Evolutionary conservation across 805 yeast species (phyloP), one percentile per base, ranked within the genome.

Genomic region (Starmerella floris): DNA sequence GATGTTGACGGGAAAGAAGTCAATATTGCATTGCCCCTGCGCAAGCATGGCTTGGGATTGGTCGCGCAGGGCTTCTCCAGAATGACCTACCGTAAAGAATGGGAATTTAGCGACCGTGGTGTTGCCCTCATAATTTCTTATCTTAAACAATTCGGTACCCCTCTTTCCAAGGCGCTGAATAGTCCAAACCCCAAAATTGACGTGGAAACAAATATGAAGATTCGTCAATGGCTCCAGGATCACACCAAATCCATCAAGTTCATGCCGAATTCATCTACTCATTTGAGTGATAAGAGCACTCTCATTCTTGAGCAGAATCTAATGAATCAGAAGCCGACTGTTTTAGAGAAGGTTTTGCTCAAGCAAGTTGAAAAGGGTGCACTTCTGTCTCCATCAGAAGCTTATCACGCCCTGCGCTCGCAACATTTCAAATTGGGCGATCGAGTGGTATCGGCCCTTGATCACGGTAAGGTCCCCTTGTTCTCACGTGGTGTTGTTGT

Each of bases 401-500:
- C 95, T 0, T 73, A 73, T 56, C 77, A 79, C 54, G 67, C 76
- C 50, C 68, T 91, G 51, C 73, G 79, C 43, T 69, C 70, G 32
- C 99, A 91, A 64, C 63, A 68, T 36, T 91, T 91, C 58, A 70
- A 72, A 23, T 67, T 91, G 20, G 98, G 98, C 54, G 96, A 91
- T 56, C 73, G 98, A 47, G 83, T 91, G 25, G 72, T 82, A 21
- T 85, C 83, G 51, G 81, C 84, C 20, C 79, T 80, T 53, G 82
- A 78, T 53, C 76, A 82, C 21, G 97, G 97, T 40, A 84, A 83
- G 56, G 94, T 87, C 15, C 94, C 95, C 23, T 62, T 78, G 43
- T 84, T 80, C 57, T 71, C 83, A 22, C 80, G 80, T 55, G 99
- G 99, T 59, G 85, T 95, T 1, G 94, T 91, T 42, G 79, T 83